Conservation (phyloP, 2,329 filamentous ascomycete species). For the Cladophialophora immunda region DNA sequence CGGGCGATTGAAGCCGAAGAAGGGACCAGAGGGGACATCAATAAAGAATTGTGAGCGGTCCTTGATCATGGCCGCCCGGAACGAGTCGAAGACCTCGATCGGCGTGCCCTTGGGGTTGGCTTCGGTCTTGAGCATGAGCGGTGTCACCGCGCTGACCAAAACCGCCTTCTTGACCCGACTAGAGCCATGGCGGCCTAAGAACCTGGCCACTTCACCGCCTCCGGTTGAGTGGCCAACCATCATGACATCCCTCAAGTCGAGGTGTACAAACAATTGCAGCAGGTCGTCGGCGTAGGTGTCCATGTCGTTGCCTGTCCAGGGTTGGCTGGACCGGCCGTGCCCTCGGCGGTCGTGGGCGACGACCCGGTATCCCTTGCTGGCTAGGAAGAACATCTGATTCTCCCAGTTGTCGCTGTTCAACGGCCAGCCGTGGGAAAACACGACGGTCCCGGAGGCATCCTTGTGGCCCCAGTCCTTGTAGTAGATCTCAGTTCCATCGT, state of each 20-base stretch:
- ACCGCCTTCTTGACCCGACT: slow-evolving; percentile 52
- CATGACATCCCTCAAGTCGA: slow-evolving; percentile 47
- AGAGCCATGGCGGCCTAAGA: slow-evolving; percentile 49
- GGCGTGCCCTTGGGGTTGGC: slow-evolving; percentile 49
- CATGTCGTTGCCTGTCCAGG: slow-evolving; percentile 53
- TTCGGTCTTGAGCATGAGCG: slow-evolving; percentile 48
- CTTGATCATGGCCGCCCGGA: slow-evolving; percentile 48
- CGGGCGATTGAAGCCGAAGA: slow-evolving; percentile 49
- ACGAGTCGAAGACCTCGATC: slow-evolving; percentile 50
- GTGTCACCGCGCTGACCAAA: slow-evolving; percentile 50
- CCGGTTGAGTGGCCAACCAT: slow-evolving; percentile 54
- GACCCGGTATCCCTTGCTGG: slow-evolving; percentile 49
- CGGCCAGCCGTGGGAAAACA: slow-evolving; percentile 54
- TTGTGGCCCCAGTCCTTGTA: slow-evolving; percentile 57
- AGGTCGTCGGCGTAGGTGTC: slow-evolving; percentile 53
- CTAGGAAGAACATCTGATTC: slow-evolving; percentile 52
- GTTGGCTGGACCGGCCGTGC: slow-evolving; percentile 52
- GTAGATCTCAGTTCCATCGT: slow-evolving; percentile 51
- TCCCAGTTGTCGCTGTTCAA: slow-evolving; percentile 53
- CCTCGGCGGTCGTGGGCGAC: slow-evolving; percentile 49
- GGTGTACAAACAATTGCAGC: slow-evolving; percentile 47
- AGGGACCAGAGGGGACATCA: slow-evolving; percentile 48
- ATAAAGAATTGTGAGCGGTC: slow-evolving; percentile 50
- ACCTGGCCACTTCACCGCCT: slow-evolving; percentile 53
- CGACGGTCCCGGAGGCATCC: slow-evolving; percentile 43